Percentiles rank a stretch among this genome's conserved stretches.
Conservation (phyloP, 805 yeast genomes). For the Wickerhamiella sergipiensis region DNA sequence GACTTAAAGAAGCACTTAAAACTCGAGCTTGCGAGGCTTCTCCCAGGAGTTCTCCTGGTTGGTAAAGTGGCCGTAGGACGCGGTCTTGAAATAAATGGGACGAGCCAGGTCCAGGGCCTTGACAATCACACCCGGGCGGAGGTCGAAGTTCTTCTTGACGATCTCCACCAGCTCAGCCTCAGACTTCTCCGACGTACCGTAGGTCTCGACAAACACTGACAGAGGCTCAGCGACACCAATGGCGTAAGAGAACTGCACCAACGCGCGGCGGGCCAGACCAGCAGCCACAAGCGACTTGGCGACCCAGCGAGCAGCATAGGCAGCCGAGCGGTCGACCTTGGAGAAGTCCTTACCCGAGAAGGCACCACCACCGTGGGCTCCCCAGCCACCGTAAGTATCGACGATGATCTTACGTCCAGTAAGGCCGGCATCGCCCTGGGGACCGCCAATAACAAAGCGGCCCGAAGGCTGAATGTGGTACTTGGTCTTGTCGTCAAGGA, state of each 20-base stretch:
- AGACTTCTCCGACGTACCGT: constrained; percentile 89
- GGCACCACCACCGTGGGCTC: constrained; percentile 99
- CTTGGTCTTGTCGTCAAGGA: constrained; percentile 86
- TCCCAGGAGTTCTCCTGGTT: constrained; percentile 99
- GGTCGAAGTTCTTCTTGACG: constrained; percentile 87
- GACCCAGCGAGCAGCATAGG: constrained; percentile 99
- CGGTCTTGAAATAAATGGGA: constrained; percentile 98
- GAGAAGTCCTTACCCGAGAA: constrained; percentile 99
- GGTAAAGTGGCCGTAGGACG: constrained; percentile 99
- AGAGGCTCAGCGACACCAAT: constrained; percentile 99
- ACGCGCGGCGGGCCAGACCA: constrained; percentile 89
- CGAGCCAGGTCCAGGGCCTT: constrained; percentile 93
- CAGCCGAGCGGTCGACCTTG: constrained; percentile 99
- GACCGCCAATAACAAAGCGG: constrained; percentile 99
- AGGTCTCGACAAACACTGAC: constrained; percentile 92
- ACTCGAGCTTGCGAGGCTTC: constrained; percentile 52
- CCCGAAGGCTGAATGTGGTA: constrained; percentile 99
- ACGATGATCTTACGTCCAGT: constrained; percentile 99
- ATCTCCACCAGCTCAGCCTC: constrained; percentile 84
- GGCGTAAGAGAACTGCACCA: constrained; percentile 98
- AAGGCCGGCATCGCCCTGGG: constrained; percentile 99
- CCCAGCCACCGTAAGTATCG: constrained; percentile 99
- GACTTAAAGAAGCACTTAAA: constrained; percentile 17
- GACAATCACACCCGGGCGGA: constrained; percentile 99
- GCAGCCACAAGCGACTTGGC: constrained; percentile 96